Evolutionary conservation across 2,329 filamentous ascomycete species (phyloP).

Genomic region (Colletotrichum musae): DNA sequence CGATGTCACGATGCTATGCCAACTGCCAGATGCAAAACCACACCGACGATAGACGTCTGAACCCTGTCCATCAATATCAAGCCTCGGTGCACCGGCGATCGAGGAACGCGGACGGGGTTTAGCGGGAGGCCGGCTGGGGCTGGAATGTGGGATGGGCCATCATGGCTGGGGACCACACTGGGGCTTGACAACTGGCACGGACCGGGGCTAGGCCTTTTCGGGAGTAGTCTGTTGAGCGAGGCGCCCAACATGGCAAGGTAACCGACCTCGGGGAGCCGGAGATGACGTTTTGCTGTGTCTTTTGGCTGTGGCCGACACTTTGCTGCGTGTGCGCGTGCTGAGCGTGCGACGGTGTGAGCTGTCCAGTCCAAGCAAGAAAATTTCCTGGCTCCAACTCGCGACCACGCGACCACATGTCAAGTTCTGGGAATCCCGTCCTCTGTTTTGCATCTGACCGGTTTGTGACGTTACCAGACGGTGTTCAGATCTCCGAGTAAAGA

Average conservation of each 20-base stretch:
- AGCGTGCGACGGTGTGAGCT: conserved; percentile 19
- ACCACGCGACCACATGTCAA: conserved; percentile 40
- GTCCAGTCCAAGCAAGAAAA: conserved; percentile 33
- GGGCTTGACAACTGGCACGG: conserved; percentile 21
- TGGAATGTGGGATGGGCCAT: background rate
- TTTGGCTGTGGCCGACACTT: background rate
- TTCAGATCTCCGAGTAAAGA: background rate
- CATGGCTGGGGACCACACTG: background rate
- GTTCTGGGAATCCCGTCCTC: conserved; percentile 20
- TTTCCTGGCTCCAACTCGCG: conserved; percentile 22
- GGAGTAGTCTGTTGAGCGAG: background rate
- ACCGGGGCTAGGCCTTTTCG: background rate
- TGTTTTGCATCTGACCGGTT: conserved; percentile 9
- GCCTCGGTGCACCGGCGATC: conserved; percentile 18
- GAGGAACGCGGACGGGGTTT: conserved; percentile 14
- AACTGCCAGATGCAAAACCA: background rate
- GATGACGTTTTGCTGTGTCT: conserved; percentile 21
- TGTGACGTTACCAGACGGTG: conserved; percentile 10
- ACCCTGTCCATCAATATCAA: conserved; percentile 23
- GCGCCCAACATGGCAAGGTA: too few species aligned
- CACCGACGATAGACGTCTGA: background rate
- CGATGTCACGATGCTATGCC: background rate
- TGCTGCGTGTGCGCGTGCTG: conserved; percentile 1
- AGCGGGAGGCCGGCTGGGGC: conserved; percentile 6
- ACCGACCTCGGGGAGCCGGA: background rate